phyloP scores from a whole-genome alignment of 768 basidiomycete genomes.

The Rhizopogon vulgaris region DNA sequence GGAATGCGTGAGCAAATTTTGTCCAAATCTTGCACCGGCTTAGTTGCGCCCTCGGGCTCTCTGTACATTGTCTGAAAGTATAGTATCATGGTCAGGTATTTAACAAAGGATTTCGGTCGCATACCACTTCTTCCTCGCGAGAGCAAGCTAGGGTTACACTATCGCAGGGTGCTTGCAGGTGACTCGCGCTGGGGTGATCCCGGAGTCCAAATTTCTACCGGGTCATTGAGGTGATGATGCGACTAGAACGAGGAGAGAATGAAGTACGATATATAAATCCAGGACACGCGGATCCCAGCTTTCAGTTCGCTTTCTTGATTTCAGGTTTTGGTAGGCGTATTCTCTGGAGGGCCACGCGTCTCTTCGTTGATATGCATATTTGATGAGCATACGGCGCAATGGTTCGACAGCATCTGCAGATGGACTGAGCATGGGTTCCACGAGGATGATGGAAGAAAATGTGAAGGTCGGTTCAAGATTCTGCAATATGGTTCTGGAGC shows the following conservation, averaged over 20 bases:
- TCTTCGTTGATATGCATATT: conserved; percentile 41
- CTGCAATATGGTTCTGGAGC: conserved; percentile 47
- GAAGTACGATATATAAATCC: conserved; percentile 46
- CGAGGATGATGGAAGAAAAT: conserved; percentile 49
- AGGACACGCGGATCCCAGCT: conserved; percentile 53
- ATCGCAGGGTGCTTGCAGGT: conserved; percentile 25
- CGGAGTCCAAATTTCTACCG: conserved; percentile 42
- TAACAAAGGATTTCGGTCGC: conserved; percentile 12
- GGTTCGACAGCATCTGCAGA: conserved; percentile 36
- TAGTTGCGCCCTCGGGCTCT: conserved; percentile 48
- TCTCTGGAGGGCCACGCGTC: conserved; percentile 47
- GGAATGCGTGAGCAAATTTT: conserved; percentile 34
- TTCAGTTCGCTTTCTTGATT: conserved; percentile 24
- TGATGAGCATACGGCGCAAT: conserved; percentile 38
- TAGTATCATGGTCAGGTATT: neutral
- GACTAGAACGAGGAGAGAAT: neutral
- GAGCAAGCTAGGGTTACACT: conserved; percentile 52
- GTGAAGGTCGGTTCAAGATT: conserved; percentile 34
- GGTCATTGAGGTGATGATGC: neutral
- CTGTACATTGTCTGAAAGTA: conserved; percentile 52
- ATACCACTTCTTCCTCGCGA: conserved; percentile 56
- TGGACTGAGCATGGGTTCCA: conserved; percentile 61
- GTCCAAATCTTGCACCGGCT: conserved; percentile 45
- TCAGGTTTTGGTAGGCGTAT: conserved; percentile 34
- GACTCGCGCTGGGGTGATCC: conserved; percentile 26